Percentiles rank a stretch among this genome's conserved stretches.
These are phyloP conservation scores for peach (Prunus persica) DNA, from an alignment of 306 rosid genomes.

Conservation along the genomic window DNA sequence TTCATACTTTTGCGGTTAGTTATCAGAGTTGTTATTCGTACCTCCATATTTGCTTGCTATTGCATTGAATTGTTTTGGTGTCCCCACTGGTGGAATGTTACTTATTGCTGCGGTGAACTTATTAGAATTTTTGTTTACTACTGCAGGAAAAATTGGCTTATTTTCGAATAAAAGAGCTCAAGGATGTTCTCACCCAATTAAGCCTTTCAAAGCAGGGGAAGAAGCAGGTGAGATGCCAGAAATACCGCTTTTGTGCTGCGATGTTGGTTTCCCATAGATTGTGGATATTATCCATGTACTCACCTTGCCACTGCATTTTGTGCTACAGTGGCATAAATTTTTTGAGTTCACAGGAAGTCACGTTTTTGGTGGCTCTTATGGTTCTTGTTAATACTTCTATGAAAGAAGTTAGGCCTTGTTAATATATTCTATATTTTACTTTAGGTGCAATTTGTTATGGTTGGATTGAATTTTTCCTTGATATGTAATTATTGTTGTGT, in stretches of 20 bases:
- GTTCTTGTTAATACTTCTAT: not conserved
- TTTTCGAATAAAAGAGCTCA: conserved; percentile 91
- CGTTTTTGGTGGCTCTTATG: not conserved
- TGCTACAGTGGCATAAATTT: not conserved
- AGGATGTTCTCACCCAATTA: conserved; percentile 81
- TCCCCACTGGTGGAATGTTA: not conserved
- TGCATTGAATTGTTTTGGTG: not conserved
- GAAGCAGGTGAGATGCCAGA: conserved; percentile 74
- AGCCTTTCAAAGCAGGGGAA: conserved; percentile 97
- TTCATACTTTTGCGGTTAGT: too few species aligned
- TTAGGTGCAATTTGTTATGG: not conserved
- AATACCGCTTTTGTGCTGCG: conserved; percentile 20
- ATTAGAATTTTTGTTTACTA: conserved; percentile 6
- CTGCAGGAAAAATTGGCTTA: conserved; percentile 71
- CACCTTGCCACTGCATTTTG: not conserved
- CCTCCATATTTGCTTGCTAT: not conserved
- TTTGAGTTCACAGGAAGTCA: not conserved
- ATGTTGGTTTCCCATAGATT: conserved; percentile 2
- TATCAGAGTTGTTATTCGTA: too few species aligned
- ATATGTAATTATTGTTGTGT: not conserved
- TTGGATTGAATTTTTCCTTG: not conserved
- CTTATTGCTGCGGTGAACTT: not conserved
- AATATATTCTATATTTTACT: not conserved
- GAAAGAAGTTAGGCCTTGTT: not conserved
- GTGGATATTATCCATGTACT: not conserved